Evolutionary conservation across 768 basidiomycete genomes (phyloP), one percentile per base, ranked within the genome.

Genomic region (Phallus indusiatus): DNA sequence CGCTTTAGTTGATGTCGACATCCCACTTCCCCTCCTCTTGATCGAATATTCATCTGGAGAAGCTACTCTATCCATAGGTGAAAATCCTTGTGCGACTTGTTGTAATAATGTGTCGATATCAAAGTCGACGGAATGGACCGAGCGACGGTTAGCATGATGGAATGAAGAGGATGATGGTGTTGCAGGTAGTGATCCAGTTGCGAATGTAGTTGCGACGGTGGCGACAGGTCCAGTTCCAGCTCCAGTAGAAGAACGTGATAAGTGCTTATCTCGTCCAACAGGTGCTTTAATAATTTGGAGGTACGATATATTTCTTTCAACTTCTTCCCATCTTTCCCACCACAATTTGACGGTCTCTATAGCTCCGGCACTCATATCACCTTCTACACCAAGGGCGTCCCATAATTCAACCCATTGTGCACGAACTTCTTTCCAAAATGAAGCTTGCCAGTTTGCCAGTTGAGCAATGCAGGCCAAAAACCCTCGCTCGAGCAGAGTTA

Each of bases 361-460:
- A 5, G 78, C 77, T 7, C 82, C 84, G 0, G 78, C 82, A 61
- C 84, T 84, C 64, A 68, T 67, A 61, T 74, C 74, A 53, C 68
- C 84, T 18, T 87, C 86, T 4, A 86, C 82, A 10, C 79, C 73
- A n/a, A 88, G 71, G 67, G 85, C 87, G 61, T 90, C 86, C 90
- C 90, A 92, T n/a, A 92, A 71, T n/a, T 83, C 84, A 1, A 75
- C 78, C 90, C 90, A 92, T 28, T 78, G 74, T 53, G 81, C 81
- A 47, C 79, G 75, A 6, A 87, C 78, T 42, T 80, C 79, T 16
- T 69, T 60, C 74, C 81, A 91, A 65, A 86, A 87, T 21, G 70
- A 69, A 1, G 74, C 74, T 67, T 91, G 89, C 59, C 81, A 76
- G 5, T 71, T 69, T 0, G 79, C 79, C 24, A 90, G 72, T 22